Conservation (phyloP, 257 asterid genomes). For the Lycium ferocissimum region DNA sequence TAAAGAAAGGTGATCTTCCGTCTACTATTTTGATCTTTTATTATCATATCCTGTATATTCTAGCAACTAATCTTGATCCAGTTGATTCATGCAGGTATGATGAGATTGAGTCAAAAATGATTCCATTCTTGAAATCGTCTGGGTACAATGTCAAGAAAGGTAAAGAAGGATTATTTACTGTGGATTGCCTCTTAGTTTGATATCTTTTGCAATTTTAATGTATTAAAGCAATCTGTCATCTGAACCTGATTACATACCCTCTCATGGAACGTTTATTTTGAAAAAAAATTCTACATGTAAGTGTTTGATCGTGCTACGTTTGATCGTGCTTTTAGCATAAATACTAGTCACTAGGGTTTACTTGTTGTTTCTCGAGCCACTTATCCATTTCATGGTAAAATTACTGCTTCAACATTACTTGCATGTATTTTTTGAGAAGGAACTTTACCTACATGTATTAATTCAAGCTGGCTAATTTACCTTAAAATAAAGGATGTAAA, state of each 20-base stretch:
- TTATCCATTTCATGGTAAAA: not conserved
- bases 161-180: constrained; percentile 33
- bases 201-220: not conserved
- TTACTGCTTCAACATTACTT: not conserved
- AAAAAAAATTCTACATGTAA: not conserved
- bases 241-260: not conserved
- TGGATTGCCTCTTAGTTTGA: not conserved
- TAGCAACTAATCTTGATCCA: constrained; percentile 23
- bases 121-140: constrained; percentile 69
- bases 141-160: constrained; percentile 97
- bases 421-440: not conserved
- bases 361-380: not conserved
- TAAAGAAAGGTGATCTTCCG: constrained; percentile 73
- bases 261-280: not conserved
- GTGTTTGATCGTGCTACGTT: not conserved
- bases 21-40: not conserved
- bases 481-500: not conserved
- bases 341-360: not conserved
- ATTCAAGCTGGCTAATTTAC: not conserved
- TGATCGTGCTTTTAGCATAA: not conserved
- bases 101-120: constrained; percentile 89
- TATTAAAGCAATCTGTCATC: not conserved
- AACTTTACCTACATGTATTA: not conserved
- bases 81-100: constrained; percentile 66
- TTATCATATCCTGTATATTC: constrained; percentile 8